Conservation (phyloP, 2,329 filamentous ascomycete species). For the Dothideomycetes sp. region DNA sequence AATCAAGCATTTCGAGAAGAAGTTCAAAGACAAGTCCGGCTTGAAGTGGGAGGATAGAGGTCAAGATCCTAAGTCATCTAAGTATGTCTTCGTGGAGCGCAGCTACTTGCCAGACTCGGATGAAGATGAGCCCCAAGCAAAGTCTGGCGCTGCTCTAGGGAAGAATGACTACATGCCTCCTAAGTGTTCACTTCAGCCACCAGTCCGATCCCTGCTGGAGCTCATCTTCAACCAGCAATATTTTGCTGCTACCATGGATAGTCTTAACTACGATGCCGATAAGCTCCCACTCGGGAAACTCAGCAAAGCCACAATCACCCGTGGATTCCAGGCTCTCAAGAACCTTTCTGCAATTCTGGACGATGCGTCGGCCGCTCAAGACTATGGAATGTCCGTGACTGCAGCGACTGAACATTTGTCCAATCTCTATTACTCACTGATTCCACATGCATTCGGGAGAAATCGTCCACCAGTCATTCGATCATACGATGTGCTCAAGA, state of each 20-base stretch:
- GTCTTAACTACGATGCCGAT: conserved; percentile 59
- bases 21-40: conserved; percentile 48
- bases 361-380: conserved; percentile 40
- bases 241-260: conserved; percentile 55
- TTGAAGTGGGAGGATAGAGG: conserved; percentile 39
- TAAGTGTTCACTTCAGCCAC: conserved; percentile 46
- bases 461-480: conserved; percentile 59
- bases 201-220: conserved; percentile 59
- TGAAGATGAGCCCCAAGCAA: conserved; percentile 29
- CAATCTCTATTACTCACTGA: conserved; percentile 69
- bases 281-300: conserved; percentile 79
- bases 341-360: conserved; percentile 59
- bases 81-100: conserved; percentile 72
- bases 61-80: conserved; percentile 45
- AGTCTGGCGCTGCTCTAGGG: conserved; percentile 15
- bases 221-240: conserved; percentile 74
- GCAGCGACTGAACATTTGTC: conserved; percentile 52
- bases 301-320: conserved; percentile 63
- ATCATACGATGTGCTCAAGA: conserved; percentile 49
- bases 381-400: conserved; percentile 9
- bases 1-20: conserved; percentile 37
- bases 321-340: conserved; percentile 68
- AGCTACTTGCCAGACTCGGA: conserved; percentile 62
- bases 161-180: conserved; percentile 15
- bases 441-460: conserved; percentile 72